These are phyloP conservation scores for Lentinula sp. DNA, from an alignment of 768 basidiomycete genomes.

Conservation along the genomic window DNA sequence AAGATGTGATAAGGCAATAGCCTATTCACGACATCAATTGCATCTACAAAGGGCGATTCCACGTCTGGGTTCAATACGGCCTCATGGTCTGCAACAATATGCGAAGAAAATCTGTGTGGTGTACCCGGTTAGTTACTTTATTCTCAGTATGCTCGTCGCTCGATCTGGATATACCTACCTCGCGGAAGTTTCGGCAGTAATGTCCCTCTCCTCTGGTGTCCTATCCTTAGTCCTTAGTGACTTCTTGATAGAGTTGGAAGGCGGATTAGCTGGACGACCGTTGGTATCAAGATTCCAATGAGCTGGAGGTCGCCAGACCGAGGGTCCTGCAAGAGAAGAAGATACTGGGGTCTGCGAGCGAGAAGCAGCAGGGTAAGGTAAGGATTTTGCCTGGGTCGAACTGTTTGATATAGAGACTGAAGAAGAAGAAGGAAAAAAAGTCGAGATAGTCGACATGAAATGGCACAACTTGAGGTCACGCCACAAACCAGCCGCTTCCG, in stretches of 20 bases:
- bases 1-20: slow-evolving; percentile 78
- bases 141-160: slow-evolving; percentile 1
- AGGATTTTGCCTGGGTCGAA: background rate
- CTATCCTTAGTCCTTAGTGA: slow-evolving; percentile 26
- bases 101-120: slow-evolving; percentile 40
- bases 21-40: slow-evolving; percentile 59
- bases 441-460: slow-evolving; percentile 2
- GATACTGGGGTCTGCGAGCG: background rate
- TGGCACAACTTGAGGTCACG: background rate
- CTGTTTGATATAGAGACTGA: background rate
- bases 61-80: slow-evolving; percentile 57
- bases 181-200: slow-evolving; percentile 37
- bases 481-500: background rate
- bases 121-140: background rate
- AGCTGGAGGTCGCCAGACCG: slow-evolving; percentile 4
- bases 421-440: slow-evolving; percentile 5
- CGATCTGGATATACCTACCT: slow-evolving; percentile 31
- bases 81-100: slow-evolving; percentile 58
- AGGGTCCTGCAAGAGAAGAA: background rate
- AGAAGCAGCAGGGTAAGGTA: background rate
- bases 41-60: slow-evolving; percentile 62
- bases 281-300: slow-evolving; percentile 3
- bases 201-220: slow-evolving; percentile 45
- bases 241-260: slow-evolving; percentile 13
- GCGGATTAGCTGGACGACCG: background rate